A percentile compares a stretch with the other conserved stretches of the same genome.
phyloP scores from a whole-genome alignment of 2,329 filamentous ascomycete genomes.

The Moelleriella libera region DNA sequence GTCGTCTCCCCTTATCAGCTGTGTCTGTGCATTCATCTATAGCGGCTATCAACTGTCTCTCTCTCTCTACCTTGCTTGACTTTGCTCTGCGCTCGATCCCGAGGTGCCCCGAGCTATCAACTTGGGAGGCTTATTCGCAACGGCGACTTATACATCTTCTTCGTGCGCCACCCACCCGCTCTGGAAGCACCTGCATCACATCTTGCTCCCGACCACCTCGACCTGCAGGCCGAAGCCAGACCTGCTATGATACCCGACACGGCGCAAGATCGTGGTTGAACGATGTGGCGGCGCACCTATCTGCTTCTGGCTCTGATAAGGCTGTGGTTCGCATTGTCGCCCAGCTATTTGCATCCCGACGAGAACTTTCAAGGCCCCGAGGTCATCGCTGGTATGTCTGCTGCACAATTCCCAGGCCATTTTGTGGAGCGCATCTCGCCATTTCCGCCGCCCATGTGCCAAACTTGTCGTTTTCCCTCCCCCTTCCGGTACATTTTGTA shows the following conservation, averaged over 20 bases:
- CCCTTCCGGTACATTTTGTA: too few species aligned
- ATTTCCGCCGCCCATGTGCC: neutral
- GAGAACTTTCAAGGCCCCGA: constrained; percentile 99
- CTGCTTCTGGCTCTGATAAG: constrained; percentile 73
- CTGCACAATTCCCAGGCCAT: neutral
- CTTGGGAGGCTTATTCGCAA: neutral
- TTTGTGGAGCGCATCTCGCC: neutral
- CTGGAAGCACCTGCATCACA: constrained; percentile 3
- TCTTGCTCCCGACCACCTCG: neutral
- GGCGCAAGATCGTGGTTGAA: constrained; percentile 5
- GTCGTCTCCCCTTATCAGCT: too few species aligned
- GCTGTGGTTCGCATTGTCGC: constrained; percentile 84
- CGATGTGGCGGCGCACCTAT: constrained; percentile 87
- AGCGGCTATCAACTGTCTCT: too few species aligned
- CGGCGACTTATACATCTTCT: neutral
- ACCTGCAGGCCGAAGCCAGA: constrained; percentile 11
- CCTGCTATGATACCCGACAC: constrained; percentile 10
- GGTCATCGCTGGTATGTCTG: constrained; percentile 73
- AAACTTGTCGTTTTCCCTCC: neutral
- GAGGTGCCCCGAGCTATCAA: too few species aligned
- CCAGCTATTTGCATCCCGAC: constrained; percentile 95
- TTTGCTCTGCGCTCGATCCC: too few species aligned
- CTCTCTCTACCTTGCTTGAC: too few species aligned
- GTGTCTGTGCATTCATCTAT: too few species aligned
- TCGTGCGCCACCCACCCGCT: constrained; percentile 2